Conservation (phyloP, 495 filamentous ascomycete species). For the Hapsidospora chrysogenum region DNA sequence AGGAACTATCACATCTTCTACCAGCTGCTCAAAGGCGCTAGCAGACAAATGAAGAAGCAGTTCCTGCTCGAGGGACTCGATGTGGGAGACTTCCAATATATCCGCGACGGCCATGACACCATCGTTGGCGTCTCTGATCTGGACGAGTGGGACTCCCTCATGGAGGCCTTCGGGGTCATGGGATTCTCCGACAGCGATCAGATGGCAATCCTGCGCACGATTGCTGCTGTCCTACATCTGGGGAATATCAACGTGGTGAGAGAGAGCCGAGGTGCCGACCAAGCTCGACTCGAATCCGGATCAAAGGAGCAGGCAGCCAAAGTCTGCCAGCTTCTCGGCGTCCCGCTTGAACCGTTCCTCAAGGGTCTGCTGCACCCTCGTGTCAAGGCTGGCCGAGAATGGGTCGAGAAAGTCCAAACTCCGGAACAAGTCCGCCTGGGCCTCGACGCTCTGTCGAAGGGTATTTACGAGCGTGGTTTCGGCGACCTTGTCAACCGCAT, state of each 20-base stretch:
- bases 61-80: conserved; percentile 56
- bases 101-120: conserved; percentile 70
- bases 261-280: conserved; percentile 79
- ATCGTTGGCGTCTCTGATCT: conserved; percentile 83
- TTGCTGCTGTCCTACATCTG: conserved; percentile 83
- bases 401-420: conserved; percentile 95
- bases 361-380: conserved; percentile 79
- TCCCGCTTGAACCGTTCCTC: conserved; percentile 67
- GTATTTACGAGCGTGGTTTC: conserved; percentile 93
- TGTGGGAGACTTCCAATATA: conserved; percentile 83
- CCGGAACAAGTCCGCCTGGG: conserved; percentile 86
- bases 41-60: conserved; percentile 49
- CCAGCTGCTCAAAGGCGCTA: conserved; percentile 77
- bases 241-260: conserved; percentile 82
- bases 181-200: conserved; percentile 82
- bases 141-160: conserved; percentile 76
- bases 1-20: conserved; percentile 98
- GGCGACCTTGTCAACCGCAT: conserved; percentile 83
- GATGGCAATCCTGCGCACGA: conserved; percentile 60
- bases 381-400: conserved; percentile 91
- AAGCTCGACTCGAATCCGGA: conserved; percentile 65
- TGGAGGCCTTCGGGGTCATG: conserved; percentile 93
- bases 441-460: conserved; percentile 86
- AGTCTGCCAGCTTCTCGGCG: conserved; percentile 73
- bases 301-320: conserved; percentile 52